Base-by-base conservation (phyloP, 202 grass and related monocot genomes). In the Schoenoplectus tabernaemontani region DNA sequence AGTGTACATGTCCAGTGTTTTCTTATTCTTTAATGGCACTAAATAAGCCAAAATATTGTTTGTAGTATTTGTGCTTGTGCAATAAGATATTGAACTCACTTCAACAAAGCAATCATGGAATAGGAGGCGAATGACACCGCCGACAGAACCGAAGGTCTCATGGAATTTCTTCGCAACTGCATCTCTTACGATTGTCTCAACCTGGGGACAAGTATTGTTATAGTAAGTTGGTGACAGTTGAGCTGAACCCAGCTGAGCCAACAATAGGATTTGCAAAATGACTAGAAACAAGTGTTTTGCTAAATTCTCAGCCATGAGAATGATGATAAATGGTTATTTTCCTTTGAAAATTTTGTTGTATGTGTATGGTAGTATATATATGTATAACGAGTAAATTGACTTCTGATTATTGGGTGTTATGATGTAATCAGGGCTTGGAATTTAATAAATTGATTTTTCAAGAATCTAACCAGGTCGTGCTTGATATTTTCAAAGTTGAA, bases 161-260 rank as follows among this genome's bases (percentile, higher is more conserved):
- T 85, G 17, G 75, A 33, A 62, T 83, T 84, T 88, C 69, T 86
- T 44, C 15, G 67, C 78, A 33, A 97, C 88, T 38, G 65, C 89
- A 19, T 30, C 73, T 58, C 50, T 76, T 61, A 97, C 91, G 82
- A 97, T 93, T 62, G 62, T 57, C 82, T 93, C 93, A 16, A 93
- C 87, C 59, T 72, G 59, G 9, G 87, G 89, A 87, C 93, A 97
- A 41, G 51, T 90, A 58, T 32, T 83, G 62, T 65, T 74, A 82
- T 97, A 97, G 85, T 97, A 97, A 42, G 51, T 66, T 47, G 7
- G 13, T 12, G 33, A 63, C 74, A 92, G 88, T 34, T 61, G 86
- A 4, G 93, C 84, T 34, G 62, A 80, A 72, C 83, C 74, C 41
- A 79, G 82, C 39, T 57, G 76, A 68, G 76, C 77, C 12, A 86